phyloP scores from a whole-genome alignment of 768 basidiomycete genomes.

The Antrodiella citrinella region DNA sequence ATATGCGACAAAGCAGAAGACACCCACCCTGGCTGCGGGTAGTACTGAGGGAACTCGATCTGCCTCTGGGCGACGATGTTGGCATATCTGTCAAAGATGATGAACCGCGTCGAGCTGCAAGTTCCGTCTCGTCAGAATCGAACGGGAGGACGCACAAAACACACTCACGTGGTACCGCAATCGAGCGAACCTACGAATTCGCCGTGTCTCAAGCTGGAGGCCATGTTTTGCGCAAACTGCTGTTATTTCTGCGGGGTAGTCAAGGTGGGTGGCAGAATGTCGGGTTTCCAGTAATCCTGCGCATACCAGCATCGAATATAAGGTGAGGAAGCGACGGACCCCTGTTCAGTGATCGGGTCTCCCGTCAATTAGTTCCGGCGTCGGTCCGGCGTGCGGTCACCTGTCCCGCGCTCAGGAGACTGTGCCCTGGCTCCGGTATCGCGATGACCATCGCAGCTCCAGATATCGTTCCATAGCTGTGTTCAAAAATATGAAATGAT shows the following conservation, averaged over 20 bases:
- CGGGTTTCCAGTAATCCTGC: background rate
- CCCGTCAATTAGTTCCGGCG: background rate
- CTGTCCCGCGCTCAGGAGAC: background rate
- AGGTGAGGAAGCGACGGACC: background rate
- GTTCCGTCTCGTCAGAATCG: background rate
- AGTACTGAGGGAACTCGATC: slow-evolving; percentile 90
- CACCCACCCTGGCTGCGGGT: slow-evolving; percentile 71
- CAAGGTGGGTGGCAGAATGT: no score
- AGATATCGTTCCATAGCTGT: no score
- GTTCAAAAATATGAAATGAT: no score
- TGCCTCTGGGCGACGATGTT: slow-evolving; percentile 86
- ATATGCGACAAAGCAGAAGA: background rate
- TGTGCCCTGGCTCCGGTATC: no score
- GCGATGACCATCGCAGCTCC: no score
- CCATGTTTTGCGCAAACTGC: slow-evolving; percentile 18
- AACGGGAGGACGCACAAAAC: background rate
- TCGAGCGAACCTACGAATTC: slow-evolving; percentile 91
- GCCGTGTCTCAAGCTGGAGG: slow-evolving; percentile 40
- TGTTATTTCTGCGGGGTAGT: background rate
- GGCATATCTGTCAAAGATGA: slow-evolving; percentile 82
- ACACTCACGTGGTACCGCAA: slow-evolving; percentile 86
- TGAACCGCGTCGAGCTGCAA: slow-evolving; percentile 80
- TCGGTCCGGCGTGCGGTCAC: background rate
- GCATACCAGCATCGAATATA: background rate
- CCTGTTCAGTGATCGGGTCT: background rate